These are phyloP conservation scores for Cyberlindnera nakhonratchasimensis DNA, from an alignment of 805 yeast genomes.

Conservation along the genomic window DNA sequence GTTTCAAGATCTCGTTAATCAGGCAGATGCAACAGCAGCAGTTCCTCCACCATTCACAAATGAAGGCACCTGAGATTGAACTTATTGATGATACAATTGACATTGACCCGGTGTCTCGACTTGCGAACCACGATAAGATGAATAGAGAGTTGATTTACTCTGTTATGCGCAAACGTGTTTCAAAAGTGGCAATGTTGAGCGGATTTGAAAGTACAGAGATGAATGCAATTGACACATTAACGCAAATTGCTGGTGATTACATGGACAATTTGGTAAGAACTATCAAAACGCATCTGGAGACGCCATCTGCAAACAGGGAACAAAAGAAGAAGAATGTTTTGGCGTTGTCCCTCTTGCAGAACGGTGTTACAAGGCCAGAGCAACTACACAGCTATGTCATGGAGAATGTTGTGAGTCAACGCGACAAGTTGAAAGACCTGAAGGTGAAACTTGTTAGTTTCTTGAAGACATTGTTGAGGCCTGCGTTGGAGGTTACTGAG, in stretches of 20 bases:
- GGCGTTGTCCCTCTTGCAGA: slow-evolving; percentile 66
- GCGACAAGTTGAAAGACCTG: slow-evolving; percentile 64
- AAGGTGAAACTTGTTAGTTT: slow-evolving; percentile 63
- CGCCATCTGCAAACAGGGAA: slow-evolving; percentile 38
- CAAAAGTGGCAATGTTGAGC: slow-evolving; percentile 82
- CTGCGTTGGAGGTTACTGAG: slow-evolving; percentile 70
- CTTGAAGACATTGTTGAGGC: slow-evolving; percentile 78
- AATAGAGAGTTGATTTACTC: slow-evolving; percentile 60
- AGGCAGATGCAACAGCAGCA: slow-evolving; percentile 87
- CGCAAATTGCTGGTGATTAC: slow-evolving; percentile 82
- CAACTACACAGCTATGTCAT: slow-evolving; percentile 69
- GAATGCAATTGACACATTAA: slow-evolving; percentile 69
- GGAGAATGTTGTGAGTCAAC: slow-evolving; percentile 68
- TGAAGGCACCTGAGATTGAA: slow-evolving; percentile 65
- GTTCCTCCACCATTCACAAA: slow-evolving; percentile 68
- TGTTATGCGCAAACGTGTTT: slow-evolving; percentile 63
- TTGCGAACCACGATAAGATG: slow-evolving; percentile 63
- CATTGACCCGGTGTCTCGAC: slow-evolving; percentile 77
- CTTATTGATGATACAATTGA: slow-evolving; percentile 59
- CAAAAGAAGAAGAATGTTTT: slow-evolving; percentile 45
- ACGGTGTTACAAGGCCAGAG: slow-evolving; percentile 81
- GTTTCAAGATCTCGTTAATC: slow-evolving; percentile 83
- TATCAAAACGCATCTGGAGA: slow-evolving; percentile 67
- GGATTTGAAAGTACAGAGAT: slow-evolving; percentile 88
- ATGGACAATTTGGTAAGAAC: slow-evolving; percentile 70